Conservation (phyloP, 768 basidiomycete species). For the Agaricus subrufescens region DNA sequence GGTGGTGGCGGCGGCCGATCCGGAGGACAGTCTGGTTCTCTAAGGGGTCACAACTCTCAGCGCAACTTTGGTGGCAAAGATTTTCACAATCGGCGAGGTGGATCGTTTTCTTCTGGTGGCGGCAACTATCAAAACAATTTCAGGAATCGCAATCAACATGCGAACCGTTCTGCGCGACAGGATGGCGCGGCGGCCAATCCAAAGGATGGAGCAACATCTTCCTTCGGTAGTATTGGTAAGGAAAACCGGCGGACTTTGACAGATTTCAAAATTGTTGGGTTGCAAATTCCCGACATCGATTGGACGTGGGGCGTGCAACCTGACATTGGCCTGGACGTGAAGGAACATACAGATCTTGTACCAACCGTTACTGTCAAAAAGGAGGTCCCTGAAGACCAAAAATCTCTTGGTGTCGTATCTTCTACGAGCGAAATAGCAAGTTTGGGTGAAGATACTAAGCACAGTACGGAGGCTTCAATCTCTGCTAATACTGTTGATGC, state of each 20-base stretch:
- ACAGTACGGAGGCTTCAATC: slow-evolving; percentile 22
- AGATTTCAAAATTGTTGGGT: slow-evolving; percentile 94
- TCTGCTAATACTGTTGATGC: slow-evolving; percentile 20
- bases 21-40: slow-evolving; percentile 38
- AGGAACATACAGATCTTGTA: slow-evolving; percentile 4
- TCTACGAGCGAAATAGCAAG: slow-evolving; percentile 19
- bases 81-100: slow-evolving; percentile 61
- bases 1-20: slow-evolving; percentile 40
- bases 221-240: slow-evolving; percentile 54
- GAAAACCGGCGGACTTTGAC: slow-evolving; percentile 90
- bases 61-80: slow-evolving; percentile 63
- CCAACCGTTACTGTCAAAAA: slow-evolving; percentile 29
- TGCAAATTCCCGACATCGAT: slow-evolving; percentile 74
- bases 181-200: slow-evolving; percentile 40
- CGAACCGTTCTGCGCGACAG: slow-evolving; percentile 34
- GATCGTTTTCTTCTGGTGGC: slow-evolving; percentile 57
- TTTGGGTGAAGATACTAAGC: slow-evolving; percentile 22
- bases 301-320: slow-evolving; percentile 85
- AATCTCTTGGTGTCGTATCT: slow-evolving; percentile 11
- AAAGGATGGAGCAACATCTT: slow-evolving; percentile 45
- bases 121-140: slow-evolving; percentile 40
- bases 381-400: slow-evolving; percentile 15
- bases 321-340: slow-evolving; percentile 14
- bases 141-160: slow-evolving; percentile 62
- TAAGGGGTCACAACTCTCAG: slow-evolving; percentile 62